Conservation (phyloP, 495 filamentous ascomycete genomes). For the Articulospora tetracladia region DNA sequence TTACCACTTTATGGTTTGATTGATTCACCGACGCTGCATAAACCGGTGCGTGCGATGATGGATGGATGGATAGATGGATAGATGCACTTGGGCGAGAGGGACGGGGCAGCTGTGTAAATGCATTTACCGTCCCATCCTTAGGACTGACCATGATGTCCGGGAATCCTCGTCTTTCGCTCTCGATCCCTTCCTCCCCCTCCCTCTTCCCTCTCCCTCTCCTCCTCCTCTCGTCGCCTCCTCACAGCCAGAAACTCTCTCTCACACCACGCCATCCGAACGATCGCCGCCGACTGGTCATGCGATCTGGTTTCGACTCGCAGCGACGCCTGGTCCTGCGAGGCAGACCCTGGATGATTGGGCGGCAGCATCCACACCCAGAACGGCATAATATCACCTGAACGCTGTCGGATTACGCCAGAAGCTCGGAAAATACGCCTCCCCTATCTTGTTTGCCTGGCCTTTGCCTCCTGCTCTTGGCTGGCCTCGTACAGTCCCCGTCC, state of each 20-base stretch:
- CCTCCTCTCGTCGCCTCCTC: not conserved
- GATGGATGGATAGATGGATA: too few relatives aligned
- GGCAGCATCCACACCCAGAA: not conserved
- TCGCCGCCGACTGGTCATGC: slow-evolving; percentile 25
- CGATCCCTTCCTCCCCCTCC: not conserved
- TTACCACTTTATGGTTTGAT: too few relatives aligned
- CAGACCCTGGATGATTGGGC: slow-evolving; percentile 11
- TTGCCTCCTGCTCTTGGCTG: not conserved
- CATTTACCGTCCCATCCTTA: not conserved
- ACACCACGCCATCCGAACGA: slow-evolving; percentile 14
- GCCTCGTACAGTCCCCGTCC: too few relatives aligned
- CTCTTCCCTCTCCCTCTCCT: not conserved
- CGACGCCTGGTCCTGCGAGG: slow-evolving; percentile 13
- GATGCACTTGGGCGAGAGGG: too few relatives aligned
- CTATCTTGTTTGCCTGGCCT: not conserved
- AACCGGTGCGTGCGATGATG: too few relatives aligned
- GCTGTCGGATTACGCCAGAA: not conserved
- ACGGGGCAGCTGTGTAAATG: not conserved
- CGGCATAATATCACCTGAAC: not conserved
- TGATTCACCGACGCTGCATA: too few relatives aligned
- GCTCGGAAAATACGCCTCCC: not conserved
- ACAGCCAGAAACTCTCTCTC: not conserved
- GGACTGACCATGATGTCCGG: not conserved
- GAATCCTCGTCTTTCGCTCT: not conserved
- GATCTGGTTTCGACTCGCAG: slow-evolving; percentile 16